A percentile compares a stretch with the other conserved stretches of the same genome.
phyloP scores from a whole-genome alignment of 495 filamentous ascomycete genomes.

The Hypoxylon lenormandii region DNA sequence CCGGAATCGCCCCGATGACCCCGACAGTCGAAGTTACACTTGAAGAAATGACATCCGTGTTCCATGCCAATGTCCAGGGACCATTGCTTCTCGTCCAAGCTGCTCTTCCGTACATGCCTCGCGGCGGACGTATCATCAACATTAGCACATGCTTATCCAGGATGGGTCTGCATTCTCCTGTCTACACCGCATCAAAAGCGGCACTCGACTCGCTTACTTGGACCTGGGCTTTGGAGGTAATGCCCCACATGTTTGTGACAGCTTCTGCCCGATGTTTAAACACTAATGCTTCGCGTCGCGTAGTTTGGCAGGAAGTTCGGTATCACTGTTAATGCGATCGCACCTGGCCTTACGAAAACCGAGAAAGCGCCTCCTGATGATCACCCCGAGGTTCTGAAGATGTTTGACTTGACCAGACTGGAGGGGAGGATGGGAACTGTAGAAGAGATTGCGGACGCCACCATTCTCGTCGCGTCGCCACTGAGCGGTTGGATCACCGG shows the following conservation, averaged over 20 bases:
- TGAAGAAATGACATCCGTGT: conserved; percentile 37
- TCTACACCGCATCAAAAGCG: conserved; percentile 43
- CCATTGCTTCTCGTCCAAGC: conserved; percentile 52
- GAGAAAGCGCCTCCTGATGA: conserved; percentile 30
- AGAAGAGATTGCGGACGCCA: conserved; percentile 61
- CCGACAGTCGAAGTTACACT: conserved; percentile 21
- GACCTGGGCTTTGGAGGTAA: conserved; percentile 38
- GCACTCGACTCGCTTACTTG: conserved; percentile 41
- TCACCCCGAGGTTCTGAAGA: conserved; percentile 12
- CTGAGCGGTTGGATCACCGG: conserved; percentile 64
- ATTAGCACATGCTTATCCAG: conserved; percentile 30
- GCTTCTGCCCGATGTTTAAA: conserved; percentile 9
- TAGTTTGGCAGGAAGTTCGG: conserved; percentile 32
- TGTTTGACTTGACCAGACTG: conserved; percentile 23
- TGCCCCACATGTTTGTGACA: conserved; percentile 5
- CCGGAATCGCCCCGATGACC: conserved; percentile 30
- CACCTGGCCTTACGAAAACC: conserved; percentile 36
- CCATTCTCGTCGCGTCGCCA: conserved; percentile 58
- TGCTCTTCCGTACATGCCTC: conserved; percentile 50
- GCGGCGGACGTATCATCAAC: conserved; percentile 57
- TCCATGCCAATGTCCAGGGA: conserved; percentile 49
- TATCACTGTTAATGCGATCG: conserved; percentile 45
- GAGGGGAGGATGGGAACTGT: conserved; percentile 51
- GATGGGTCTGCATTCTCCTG: conserved; percentile 15
- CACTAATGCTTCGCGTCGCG: conserved; percentile 1